Base-by-base conservation (phyloP, 345 rosid genomes). In the Eucalyptus coolabah region DNA sequence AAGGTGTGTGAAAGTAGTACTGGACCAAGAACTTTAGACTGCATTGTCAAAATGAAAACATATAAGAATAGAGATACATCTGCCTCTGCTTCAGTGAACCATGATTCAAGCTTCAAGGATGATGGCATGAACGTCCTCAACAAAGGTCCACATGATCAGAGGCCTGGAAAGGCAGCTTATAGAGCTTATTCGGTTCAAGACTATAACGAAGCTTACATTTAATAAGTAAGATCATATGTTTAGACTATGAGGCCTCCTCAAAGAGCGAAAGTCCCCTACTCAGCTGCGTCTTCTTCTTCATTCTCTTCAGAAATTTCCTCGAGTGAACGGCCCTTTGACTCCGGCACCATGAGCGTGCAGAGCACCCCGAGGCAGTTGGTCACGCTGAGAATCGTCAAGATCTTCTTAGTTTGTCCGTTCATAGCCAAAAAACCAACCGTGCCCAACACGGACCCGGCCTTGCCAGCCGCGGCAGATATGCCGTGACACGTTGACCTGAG, bases 401-500 rank as follows among this genome's bases (percentile, higher is more conserved):
- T n/a, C n/a, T n/a, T n/a, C n/a, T n/a, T n/a, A n/a, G n/a, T n/a
- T n/a, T n/a, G n/a, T n/a, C n/a, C n/a, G n/a, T n/a, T n/a, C n/a
- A n/a, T n/a, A n/a, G n/a, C n/a, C n/a, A n/a, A n/a, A n/a, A n/a
- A n/a, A n/a, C n/a, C n/a, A 7, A 89, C 60, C 7, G 90, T 69
- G 11, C 90, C 90, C 42, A 89, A 18, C 30, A 89, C 56, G 26
- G 90, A 87, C 77, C 90, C 91, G 12, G n/a, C 47, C 28, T 81
- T 63, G 50, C 86, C 83, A 8, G 87, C 40, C 3, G 91, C 82
- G 2, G 90, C 54, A 4, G 81, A 50, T 80, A 60, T 87, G 8
- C 88, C 91, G 16, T 89, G 89, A 50, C 89, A 90, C 7, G 91
- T 87, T 7, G 91, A 90, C 34, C 91, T 86, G 77, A 89, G 86